Evolutionary conservation across 192 early-diverging fungal genomes (phyloP).

Genomic region (Entomortierella parvispora): DNA sequence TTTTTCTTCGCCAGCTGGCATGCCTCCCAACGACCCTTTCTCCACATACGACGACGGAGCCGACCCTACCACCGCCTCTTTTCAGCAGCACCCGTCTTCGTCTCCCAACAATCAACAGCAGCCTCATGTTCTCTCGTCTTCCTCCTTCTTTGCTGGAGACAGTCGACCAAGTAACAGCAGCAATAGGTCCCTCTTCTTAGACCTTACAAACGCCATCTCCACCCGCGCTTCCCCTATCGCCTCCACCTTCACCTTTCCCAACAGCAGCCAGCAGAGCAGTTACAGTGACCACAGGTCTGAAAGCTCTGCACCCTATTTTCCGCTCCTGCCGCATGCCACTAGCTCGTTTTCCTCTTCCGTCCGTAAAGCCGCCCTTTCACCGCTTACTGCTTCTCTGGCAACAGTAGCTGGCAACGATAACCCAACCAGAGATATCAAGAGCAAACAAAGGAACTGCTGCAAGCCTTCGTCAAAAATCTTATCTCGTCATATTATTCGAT

Average conservation of each 20-base stretch:
- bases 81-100: not conserved
- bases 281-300: constrained; percentile 1
- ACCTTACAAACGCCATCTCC: constrained; percentile 11
- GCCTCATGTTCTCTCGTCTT: not conserved
- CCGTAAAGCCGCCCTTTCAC: not conserved
- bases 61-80: too few species aligned
- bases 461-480: not conserved
- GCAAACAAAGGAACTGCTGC: not conserved
- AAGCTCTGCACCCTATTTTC: not conserved
- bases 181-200: not conserved
- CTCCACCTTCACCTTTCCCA: constrained; percentile 4
- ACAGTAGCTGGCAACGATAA: not conserved
- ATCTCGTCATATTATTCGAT: constrained; percentile 1
- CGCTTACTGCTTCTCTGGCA: not conserved
- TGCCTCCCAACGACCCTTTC: too few species aligned
- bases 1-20: too few species aligned
- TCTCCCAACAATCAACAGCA: not conserved
- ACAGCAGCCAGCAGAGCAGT: constrained; percentile 8
- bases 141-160: constrained; percentile 7
- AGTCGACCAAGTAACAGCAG: too few species aligned
- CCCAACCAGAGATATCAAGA: not conserved
- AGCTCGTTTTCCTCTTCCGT: not conserved
- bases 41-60: too few species aligned
- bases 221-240: constrained; percentile 13
- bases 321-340: not conserved